Evolutionary conservation across 148 eudicot genomes (phyloP), one percentile per base, ranked within the genome.

Genomic region (Vaccinium myrtillus): DNA sequence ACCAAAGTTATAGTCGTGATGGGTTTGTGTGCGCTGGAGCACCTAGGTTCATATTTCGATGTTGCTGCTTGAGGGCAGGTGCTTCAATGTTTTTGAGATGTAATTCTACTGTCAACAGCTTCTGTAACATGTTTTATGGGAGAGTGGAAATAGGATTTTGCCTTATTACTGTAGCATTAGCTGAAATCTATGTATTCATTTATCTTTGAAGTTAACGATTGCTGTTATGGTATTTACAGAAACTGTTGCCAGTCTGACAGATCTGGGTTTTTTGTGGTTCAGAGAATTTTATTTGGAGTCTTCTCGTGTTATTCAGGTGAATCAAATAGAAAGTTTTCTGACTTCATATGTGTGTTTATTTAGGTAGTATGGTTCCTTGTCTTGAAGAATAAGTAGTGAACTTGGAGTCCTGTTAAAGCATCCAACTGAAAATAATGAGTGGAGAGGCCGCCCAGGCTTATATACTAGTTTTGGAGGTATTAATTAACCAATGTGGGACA

Each of bases 201-300:
- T 71, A 71, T 48, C 54, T 21, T 58, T 55, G 16, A 80, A n/a
- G 46, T 32, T 58, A 77, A 78, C 53, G 71, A 77, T 78, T 56
- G 81, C 59, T 67, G 71, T 70, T 85, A 43, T 87, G 84, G 43
- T 89, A 36, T 86, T 78, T 93, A 88, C 98, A 97, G 98, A 87
- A 53, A 93, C 98, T 43, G 88, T 95, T 77, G 93, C 94, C 83
- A 93, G 90, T 61, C 89, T 97, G 90, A 94, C 98, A 50, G 99
- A 97, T 91, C 93, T 97, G 87, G 99, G 99, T 81, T 95, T 97
- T 84, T 89, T 95, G 79, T 97, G 98, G 99, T 95, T 97, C 89
- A 94, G 99, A 92, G 99, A 97, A 85, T 97, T 97, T 86, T 97
- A 97, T 87, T 87, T 97, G 89, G 99, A 97, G 87, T 94, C 99